These are phyloP conservation scores for Taiozyma sp. DNA, from an alignment of 1,139 yeast species.

Conservation along the genomic window DNA sequence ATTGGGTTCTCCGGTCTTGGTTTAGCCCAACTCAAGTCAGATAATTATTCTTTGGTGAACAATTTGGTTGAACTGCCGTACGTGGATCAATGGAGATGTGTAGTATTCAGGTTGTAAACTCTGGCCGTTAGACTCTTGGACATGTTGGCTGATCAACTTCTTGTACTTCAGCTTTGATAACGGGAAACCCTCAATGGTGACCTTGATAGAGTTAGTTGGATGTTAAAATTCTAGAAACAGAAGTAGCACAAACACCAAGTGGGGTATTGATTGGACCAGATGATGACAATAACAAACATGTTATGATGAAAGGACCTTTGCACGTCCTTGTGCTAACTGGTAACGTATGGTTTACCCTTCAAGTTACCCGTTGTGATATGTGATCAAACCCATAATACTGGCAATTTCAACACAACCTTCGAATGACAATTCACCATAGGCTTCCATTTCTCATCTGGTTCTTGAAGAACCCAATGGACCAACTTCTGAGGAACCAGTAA, in stretches of 20 bases:
- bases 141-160: conserved; percentile 49
- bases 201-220: conserved; percentile 40
- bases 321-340: conserved; percentile 93
- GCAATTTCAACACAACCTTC: conserved; percentile 99
- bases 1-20: conserved; percentile 41
- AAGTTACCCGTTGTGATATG: conserved; percentile 87
- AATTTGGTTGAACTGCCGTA: conserved; percentile 17
- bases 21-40: conserved; percentile 49
- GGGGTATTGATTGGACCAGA: conserved; percentile 99
- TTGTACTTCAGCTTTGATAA: conserved; percentile 66
- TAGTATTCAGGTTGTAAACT: conserved; percentile 43
- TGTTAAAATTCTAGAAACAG: conserved; percentile 37
- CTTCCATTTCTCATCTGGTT: conserved; percentile 99
- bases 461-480: conserved; percentile 99
- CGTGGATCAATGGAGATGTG: conserved; percentile 30
- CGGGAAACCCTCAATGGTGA: conserved; percentile 67
- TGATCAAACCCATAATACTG: conserved; percentile 98
- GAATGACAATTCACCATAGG: conserved; percentile 89
- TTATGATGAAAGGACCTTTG: conserved; percentile 72
- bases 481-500: conserved; percentile 96
- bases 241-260: conserved; percentile 99
- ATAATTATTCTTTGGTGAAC: conserved; percentile 29
- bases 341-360: conserved; percentile 83
- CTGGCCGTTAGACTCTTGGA: conserved; percentile 39
- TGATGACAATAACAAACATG: conserved; percentile 90